These are phyloP conservation scores for Ammopiptanthus mongolicus DNA, from an alignment of 306 rosid genomes.

Conservation along the genomic window DNA sequence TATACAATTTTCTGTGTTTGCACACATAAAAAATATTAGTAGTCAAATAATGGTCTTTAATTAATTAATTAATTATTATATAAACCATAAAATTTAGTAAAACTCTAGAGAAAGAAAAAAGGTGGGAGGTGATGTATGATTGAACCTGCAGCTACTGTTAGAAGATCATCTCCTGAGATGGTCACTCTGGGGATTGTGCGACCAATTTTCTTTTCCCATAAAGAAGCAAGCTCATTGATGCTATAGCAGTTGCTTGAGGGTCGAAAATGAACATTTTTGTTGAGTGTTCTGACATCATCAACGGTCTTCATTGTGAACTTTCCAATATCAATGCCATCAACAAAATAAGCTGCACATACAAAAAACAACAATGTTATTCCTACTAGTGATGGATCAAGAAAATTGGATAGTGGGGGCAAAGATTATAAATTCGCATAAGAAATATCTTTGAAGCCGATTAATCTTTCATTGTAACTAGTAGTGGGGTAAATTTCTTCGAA, in stretches of 20 bases:
- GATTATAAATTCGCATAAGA: too few species aligned
- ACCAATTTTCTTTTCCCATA: conserved; percentile 66
- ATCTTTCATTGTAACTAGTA: too few species aligned
- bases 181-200: conserved; percentile 49
- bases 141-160: conserved; percentile 56
- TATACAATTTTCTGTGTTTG: conserved; percentile 47
- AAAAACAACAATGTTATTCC: too few species aligned
- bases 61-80: background rate
- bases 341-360: conserved; percentile 50
- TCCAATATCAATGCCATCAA: conserved; percentile 64
- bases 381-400: too few species aligned
- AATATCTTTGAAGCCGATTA: too few species aligned
- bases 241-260: conserved; percentile 46
- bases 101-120: background rate
- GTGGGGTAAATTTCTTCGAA: too few species aligned
- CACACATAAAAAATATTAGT: background rate
- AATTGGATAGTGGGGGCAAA: too few species aligned
- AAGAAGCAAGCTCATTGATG: conserved; percentile 57
- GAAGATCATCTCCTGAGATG: conserved; percentile 51
- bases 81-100: background rate
- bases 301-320: conserved; percentile 51
- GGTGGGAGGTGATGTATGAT: background rate
- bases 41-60: background rate
- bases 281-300: conserved; percentile 42
- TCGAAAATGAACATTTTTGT: conserved; percentile 62